Percentiles rank a stretch among this genome's conserved stretches.
Evolutionary conservation across 345 rosid species (phyloP).

Genomic region (Rhodamnia argentea): DNA sequence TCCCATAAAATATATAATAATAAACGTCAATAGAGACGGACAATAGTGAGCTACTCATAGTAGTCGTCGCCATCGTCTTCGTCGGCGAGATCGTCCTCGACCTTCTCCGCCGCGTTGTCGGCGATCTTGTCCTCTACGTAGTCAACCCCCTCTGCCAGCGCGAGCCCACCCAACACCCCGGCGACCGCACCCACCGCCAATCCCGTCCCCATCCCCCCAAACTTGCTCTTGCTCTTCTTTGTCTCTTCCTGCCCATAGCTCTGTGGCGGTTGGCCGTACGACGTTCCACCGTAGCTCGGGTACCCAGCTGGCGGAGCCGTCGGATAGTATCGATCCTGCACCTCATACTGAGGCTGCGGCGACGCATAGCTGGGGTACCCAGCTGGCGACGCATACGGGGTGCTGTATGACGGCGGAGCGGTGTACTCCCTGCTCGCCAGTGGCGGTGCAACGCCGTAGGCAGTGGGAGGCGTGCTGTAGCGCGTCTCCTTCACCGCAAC

Average conservation of each 20-base stretch:
- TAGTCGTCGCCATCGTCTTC: neutral
- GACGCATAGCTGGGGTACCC: conserved; percentile 5
- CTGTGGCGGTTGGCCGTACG: conserved; percentile 15
- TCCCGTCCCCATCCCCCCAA: conserved; percentile 79
- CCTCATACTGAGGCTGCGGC: conserved; percentile 9
- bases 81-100: conserved; percentile 43
- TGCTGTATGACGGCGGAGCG: neutral
- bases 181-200: conserved; percentile 83
- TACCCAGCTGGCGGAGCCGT: neutral
- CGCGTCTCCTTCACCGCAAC: conserved; percentile 28
- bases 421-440: neutral
- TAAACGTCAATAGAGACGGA: neutral
- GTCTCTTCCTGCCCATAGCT: conserved; percentile 11
- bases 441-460: conserved; percentile 4
- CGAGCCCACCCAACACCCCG: conserved; percentile 65
- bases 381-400: conserved; percentile 15
- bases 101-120: conserved; percentile 46
- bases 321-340: neutral
- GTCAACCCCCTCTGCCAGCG: conserved; percentile 60
- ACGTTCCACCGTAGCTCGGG: neutral
- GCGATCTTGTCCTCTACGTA: conserved; percentile 57
- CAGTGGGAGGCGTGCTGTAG: conserved; percentile 14
- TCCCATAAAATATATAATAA: neutral
- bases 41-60: neutral
- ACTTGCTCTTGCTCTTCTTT: conserved; percentile 51